These are phyloP conservation scores for Coemansia sp. DNA, from an alignment of 192 early-diverging fungal genomes.

Conservation along the genomic window DNA sequence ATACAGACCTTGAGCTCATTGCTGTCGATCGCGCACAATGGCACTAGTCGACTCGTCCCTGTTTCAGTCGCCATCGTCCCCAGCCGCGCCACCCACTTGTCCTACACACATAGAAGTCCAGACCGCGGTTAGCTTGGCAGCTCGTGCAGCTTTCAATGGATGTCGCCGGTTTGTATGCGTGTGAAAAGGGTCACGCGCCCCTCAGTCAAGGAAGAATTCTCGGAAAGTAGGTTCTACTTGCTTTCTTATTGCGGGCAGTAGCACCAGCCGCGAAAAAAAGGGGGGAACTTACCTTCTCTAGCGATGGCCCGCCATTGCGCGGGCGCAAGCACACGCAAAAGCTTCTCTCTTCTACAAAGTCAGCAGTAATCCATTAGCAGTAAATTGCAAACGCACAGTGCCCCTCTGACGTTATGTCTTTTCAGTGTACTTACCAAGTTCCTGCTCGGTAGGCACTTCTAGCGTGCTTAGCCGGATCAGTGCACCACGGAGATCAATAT, in stretches of 20 bases:
- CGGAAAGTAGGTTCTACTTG: neutral
- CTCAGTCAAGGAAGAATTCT: neutral
- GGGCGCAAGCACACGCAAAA: slow-evolving; percentile 38
- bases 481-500: slow-evolving; percentile 38
- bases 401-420: neutral
- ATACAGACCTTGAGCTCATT: slow-evolving; percentile 28
- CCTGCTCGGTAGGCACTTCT: slow-evolving; percentile 14
- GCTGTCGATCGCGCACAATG: slow-evolving; percentile 33
- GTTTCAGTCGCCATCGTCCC: neutral
- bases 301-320: slow-evolving; percentile 28
- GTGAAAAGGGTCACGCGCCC: neutral
- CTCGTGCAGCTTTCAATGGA: neutral
- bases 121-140: neutral
- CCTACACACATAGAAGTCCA: slow-evolving; percentile 18
- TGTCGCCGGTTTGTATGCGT: neutral
- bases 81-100: slow-evolving; percentile 37
- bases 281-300: slow-evolving; percentile 25
- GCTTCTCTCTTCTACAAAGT: slow-evolving; percentile 14
- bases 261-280: neutral
- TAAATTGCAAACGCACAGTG: neutral
- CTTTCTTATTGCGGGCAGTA: neutral
- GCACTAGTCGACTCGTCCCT: slow-evolving; percentile 18
- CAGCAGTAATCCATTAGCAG: neutral
- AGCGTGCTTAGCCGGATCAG: slow-evolving; percentile 37
- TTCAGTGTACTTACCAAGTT: slow-evolving; percentile 18